phyloP scores from a whole-genome alignment of 352 stramenopile species.

The Phytophthora hibernalis region DNA sequence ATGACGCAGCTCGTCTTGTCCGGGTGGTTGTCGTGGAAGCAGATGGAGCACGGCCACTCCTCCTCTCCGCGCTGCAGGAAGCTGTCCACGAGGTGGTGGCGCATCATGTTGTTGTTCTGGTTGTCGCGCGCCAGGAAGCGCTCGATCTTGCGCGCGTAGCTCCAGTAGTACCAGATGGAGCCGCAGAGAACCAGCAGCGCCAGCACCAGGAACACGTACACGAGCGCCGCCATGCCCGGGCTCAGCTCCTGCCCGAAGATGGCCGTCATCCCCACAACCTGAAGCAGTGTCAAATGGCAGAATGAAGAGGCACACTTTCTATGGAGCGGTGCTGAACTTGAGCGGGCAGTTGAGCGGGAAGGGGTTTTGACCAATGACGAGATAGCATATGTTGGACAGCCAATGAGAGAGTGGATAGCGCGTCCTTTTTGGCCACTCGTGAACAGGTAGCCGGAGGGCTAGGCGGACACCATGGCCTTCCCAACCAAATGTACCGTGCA shows the following conservation, averaged over 20 bases:
- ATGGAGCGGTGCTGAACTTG: background rate
- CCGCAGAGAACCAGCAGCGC: conserved; percentile 73
- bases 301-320: background rate
- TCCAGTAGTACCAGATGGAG: conserved; percentile 91
- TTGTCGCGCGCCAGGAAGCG: conserved; percentile 85
- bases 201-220: conserved; percentile 82
- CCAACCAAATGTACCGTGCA: background rate
- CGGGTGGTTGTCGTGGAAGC: conserved; percentile 89
- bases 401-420: background rate
- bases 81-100: conserved; percentile 84
- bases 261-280: conserved; percentile 56
- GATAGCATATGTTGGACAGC: background rate
- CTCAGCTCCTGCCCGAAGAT: conserved; percentile 85
- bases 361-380: conserved; percentile 26
- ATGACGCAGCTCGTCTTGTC: conserved; percentile 84
- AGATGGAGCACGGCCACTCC: conserved; percentile 89
- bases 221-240: conserved; percentile 66
- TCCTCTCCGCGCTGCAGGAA: conserved; percentile 83
- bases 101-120: conserved; percentile 91
- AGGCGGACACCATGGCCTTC: background rate
- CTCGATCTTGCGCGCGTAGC: conserved; percentile 88
- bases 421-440: background rate
- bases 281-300: background rate
- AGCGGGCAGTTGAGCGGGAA: conserved; percentile 5
- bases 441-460: background rate